Percentiles rank a stretch among this genome's conserved stretches.
Conservation (phyloP, 2,329 filamentous ascomycete species). For the Escovopsis sp. region DNA sequence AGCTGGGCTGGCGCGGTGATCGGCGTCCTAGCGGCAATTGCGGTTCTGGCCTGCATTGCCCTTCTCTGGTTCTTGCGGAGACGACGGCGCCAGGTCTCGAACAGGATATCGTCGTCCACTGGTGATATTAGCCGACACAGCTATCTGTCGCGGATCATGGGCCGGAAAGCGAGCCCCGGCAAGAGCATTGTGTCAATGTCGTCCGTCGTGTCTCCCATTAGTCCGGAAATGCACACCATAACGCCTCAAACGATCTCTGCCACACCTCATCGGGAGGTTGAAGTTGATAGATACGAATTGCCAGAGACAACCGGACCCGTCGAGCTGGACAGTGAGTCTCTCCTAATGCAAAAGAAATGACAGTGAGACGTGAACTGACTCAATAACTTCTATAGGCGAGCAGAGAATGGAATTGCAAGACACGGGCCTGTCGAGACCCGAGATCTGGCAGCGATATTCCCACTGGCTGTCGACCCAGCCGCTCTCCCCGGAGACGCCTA, state of each 20-base stretch:
- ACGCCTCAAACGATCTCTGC: constrained; percentile 9
- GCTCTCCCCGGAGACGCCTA: constrained; percentile 5
- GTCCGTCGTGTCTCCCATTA: constrained; percentile 24
- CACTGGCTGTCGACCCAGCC: constrained; percentile 9
- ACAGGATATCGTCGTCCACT: constrained; percentile 18
- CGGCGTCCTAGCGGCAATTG: constrained; percentile 44
- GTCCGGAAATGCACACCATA: constrained; percentile 24
- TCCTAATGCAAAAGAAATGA: too few species aligned
- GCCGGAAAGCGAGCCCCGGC: constrained; percentile 4
- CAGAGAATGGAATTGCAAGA: constrained; percentile 34
- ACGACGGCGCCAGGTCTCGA: constrained; percentile 28
- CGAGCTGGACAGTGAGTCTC: constrained; percentile 31
- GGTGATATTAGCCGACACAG: constrained; percentile 4
- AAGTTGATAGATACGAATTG: constrained; percentile 23
- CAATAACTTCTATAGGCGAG: constrained; percentile 7
- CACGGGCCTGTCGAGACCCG: constrained; percentile 24
- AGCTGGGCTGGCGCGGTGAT: constrained; percentile 47
- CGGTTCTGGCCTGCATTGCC: constrained; percentile 36
- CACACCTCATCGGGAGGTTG: not conserved
- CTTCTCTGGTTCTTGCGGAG: constrained; percentile 39
- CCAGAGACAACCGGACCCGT: constrained; percentile 27
- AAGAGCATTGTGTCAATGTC: constrained; percentile 33
- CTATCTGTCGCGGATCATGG: constrained; percentile 8
- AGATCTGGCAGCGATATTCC: constrained; percentile 24
- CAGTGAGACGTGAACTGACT: not conserved